Evolutionary conservation across 2,329 filamentous ascomycete species (phyloP).

Genomic region (Beauveria asiatica): DNA sequence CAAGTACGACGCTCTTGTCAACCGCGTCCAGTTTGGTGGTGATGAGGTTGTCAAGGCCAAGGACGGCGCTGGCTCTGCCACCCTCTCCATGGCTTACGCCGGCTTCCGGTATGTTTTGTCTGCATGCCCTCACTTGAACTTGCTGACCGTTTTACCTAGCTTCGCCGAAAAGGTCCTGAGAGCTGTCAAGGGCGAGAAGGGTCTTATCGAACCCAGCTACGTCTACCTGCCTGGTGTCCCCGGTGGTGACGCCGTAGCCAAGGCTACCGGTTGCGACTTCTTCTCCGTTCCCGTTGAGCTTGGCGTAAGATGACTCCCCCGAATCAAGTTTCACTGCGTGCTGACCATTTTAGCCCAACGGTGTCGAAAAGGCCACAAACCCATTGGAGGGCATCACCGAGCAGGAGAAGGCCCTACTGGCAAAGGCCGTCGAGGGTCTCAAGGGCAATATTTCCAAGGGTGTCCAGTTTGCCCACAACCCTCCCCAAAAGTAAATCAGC

Average conservation of each 20-base stretch:
- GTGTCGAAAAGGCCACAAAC: conserved; percentile 79
- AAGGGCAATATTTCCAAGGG: conserved; percentile 94
- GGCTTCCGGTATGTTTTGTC: conserved; percentile 65
- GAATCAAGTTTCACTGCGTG: conserved; percentile 12
- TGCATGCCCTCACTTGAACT: conserved; percentile 5
- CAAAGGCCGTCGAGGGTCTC: conserved; percentile 66
- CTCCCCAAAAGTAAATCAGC: conserved; percentile 71
- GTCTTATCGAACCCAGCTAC: conserved; percentile 88
- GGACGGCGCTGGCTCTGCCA: conserved; percentile 83
- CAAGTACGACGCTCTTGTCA: conserved; percentile 82
- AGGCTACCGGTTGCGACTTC: conserved; percentile 79
- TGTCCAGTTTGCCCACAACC: conserved; percentile 78
- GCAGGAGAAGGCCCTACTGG: conserved; percentile 81
- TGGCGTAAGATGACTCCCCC: conserved; percentile 58
- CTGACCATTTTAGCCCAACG: conserved; percentile 54
- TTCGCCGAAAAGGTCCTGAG: conserved; percentile 93
- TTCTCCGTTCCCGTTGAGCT: conserved; percentile 96
- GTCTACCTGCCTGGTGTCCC: conserved; percentile 88
- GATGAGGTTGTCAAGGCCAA: conserved; percentile 96
- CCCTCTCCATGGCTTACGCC: conserved; percentile 90
- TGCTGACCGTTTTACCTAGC: conserved; percentile 33
- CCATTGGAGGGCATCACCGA: conserved; percentile 69
- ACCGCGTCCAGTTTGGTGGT: conserved; percentile 96
- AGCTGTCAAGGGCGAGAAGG: conserved; percentile 81
- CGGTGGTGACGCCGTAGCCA: conserved; percentile 77